Base-by-base conservation (phyloP, 306 rosid genomes). In the Sechiopsis laciniata region DNA sequence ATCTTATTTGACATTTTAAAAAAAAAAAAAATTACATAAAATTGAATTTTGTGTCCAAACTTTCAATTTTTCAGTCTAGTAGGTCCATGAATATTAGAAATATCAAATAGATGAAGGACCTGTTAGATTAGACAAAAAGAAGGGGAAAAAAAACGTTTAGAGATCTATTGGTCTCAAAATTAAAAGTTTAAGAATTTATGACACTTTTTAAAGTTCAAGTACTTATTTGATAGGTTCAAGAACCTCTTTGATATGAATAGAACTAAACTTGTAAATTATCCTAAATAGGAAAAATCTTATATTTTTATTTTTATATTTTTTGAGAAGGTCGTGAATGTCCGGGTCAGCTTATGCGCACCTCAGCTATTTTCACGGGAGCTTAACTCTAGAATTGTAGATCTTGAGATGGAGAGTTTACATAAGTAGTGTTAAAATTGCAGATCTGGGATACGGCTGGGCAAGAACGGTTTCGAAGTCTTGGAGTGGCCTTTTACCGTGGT, bases 391-490 rank as follows among this genome's bases (percentile, higher is more conserved):
- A n/a, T n/a, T n/a, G n/a, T n/a, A n/a, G n/a, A n/a, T n/a, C n/a
- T n/a, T 21, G 59, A 40, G 61, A 72, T 42, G 79, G 72, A 74
- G 51, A 66, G 37, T 57, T 51, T 68, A 45, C 16, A 48, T 69
- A 19, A 22, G 42, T 50, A 14, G 21, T 69, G 20, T 26, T 26
- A 14, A 58, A 42, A 67, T 15, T 66, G 59, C 80, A 89, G 99
- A 94, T 94, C 57, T 90, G 99, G 97, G 97, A 94, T 82, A 90
- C 99, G 26, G 97, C 97, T 76, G 98, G 98, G 53, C 98, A 94
- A 79, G 98, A 94, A 82, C 83, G 98, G 76, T 94, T 94, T 87
- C 98, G 90, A 72, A 90, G 96, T 87, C 98, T 94, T 71, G 98
- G 98, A 55, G n/a, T n/a, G n/a, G n/a, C n/a, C n/a, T 94, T 94